Percentiles rank a stretch among this genome's conserved stretches.
phyloP scores from a whole-genome alignment of 305 asterid species.

The Coffea humblotiana region DNA sequence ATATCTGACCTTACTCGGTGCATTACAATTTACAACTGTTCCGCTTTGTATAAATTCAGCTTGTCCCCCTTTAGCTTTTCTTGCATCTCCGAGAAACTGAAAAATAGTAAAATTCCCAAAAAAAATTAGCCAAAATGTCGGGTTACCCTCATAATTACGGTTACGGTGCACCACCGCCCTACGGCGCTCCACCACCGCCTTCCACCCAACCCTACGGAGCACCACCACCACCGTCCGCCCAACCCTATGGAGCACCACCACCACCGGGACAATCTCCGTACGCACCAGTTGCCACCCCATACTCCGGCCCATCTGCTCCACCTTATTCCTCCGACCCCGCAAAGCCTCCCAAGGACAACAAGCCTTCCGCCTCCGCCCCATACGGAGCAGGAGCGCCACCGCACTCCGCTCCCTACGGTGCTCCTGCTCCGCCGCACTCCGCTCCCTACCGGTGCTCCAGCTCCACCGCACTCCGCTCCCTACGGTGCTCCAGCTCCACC shows the following conservation, averaged over 20 bases:
- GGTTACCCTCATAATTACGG: constrained; percentile 28
- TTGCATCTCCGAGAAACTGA: background rate
- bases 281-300: constrained; percentile 21
- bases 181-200: constrained; percentile 41
- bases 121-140: constrained; percentile 18
- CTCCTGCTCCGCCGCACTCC: constrained; percentile 39
- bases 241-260: constrained; percentile 30
- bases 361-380: constrained; percentile 17
- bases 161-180: constrained; percentile 7
- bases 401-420: constrained; percentile 44
- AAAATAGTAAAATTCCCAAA: no score
- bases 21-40: no score
- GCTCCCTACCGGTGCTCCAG: constrained; percentile 57
- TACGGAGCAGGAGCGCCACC: constrained; percentile 43
- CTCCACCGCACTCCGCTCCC: constrained; percentile 38
- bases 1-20: no score
- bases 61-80: background rate
- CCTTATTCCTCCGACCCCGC: constrained; percentile 25
- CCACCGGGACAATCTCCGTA: constrained; percentile 23
- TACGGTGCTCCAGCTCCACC: constrained; percentile 55
- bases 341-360: constrained; percentile 30
- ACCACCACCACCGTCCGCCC: constrained; percentile 13
- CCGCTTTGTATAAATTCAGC: background rate
- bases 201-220: constrained; percentile 28
- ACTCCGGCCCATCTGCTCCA: constrained; percentile 26